Percentiles rank a stretch among this genome's conserved stretches.
Evolutionary conservation across 2,329 filamentous ascomycete genomes (phyloP).

Genomic region (Arthrinium phaeospermum): DNA sequence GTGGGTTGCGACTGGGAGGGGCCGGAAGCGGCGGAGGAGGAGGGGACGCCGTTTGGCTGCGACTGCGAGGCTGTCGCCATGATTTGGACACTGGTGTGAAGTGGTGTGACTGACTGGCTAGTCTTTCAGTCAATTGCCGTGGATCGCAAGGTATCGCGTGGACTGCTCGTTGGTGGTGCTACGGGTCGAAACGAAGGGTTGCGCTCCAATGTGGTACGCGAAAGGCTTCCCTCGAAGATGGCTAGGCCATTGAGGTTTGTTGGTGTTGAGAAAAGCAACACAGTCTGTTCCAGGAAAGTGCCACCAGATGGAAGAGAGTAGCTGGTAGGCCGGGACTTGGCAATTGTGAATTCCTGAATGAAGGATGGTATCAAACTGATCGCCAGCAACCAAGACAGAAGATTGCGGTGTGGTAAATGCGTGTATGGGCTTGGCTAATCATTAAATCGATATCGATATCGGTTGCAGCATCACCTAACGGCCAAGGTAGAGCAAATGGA

Average conservation of each 20-base stretch:
- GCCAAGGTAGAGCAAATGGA: background rate
- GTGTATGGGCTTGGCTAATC: background rate
- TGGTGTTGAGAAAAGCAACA: background rate
- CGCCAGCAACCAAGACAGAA: slow-evolving; percentile 10
- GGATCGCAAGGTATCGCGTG: slow-evolving; percentile 27
- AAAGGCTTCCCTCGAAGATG: background rate
- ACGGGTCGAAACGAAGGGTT: slow-evolving; percentile 4
- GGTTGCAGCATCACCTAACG: background rate
- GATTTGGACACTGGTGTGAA: slow-evolving; percentile 21
- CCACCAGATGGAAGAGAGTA: background rate
- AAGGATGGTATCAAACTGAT: background rate
- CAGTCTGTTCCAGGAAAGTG: background rate
- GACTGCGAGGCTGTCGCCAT: slow-evolving; percentile 44
- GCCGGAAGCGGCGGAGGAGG: slow-evolving; percentile 43
- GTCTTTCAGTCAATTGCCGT: slow-evolving; percentile 20
- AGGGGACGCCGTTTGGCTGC: slow-evolving; percentile 60
- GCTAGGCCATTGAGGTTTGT: slow-evolving; percentile 15
- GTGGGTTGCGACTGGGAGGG: slow-evolving; percentile 38
- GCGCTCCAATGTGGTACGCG: slow-evolving; percentile 5
- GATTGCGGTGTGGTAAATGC: background rate
- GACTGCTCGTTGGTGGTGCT: background rate
- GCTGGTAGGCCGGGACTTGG: background rate
- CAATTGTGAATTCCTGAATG: background rate
- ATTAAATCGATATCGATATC: background rate
- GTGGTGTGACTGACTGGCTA: background rate